These are phyloP conservation scores for Mariannaea elegans DNA, from an alignment of 2,329 filamentous ascomycete species.

Conservation along the genomic window DNA sequence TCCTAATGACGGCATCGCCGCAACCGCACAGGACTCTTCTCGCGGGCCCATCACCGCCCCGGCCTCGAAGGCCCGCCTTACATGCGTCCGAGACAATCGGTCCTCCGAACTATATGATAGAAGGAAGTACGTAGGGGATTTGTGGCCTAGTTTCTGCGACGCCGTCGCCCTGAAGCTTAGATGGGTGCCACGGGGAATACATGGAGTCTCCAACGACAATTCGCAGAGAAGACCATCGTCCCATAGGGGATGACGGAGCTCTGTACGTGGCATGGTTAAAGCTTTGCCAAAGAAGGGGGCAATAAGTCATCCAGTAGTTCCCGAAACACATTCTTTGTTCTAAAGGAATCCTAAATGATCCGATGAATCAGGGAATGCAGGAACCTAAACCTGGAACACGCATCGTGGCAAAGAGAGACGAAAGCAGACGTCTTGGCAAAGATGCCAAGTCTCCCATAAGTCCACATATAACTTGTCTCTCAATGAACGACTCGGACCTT, in stretches of 20 bases:
- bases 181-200: conserved; percentile 21
- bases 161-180: too few relatives aligned
- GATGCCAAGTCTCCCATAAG: not conserved
- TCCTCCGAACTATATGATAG: not conserved
- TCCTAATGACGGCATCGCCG: conserved; percentile 24
- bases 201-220: conserved; percentile 31
- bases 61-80: conserved; percentile 17
- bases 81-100: conserved; percentile 2
- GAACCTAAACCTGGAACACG: not conserved
- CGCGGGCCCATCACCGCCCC: conserved; percentile 14
- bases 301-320: conserved; percentile 6
- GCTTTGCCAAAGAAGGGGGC: not conserved
- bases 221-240: conserved; percentile 28
- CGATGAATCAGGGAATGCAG: not conserved
- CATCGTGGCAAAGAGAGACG: not conserved
- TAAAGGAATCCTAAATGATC: not conserved
- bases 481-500: conserved; percentile 27
- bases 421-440: conserved; percentile 10
- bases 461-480: conserved; percentile 1
- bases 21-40: conserved; percentile 19
- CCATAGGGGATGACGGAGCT: conserved; percentile 34
- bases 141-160: not conserved
- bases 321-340: not conserved
- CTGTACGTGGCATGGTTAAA: conserved; percentile 36
- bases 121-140: not conserved